Percentiles rank a stretch among this genome's conserved stretches.
Conservation (phyloP, 352 stramenopile species). For the Plasmopara muralis region DNA sequence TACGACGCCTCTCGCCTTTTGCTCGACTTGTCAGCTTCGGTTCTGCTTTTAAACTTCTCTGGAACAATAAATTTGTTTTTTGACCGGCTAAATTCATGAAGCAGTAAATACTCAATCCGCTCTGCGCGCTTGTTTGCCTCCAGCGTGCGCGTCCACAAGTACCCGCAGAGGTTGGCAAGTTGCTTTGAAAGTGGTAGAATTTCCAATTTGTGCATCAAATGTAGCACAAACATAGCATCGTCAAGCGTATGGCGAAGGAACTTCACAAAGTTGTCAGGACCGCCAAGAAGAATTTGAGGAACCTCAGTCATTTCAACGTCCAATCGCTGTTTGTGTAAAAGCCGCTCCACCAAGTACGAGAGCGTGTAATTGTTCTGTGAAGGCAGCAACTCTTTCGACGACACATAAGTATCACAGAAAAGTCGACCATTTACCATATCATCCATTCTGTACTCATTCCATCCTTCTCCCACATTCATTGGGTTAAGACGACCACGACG, state of each 20-base stretch:
- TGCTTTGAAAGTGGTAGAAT: conserved; percentile 98
- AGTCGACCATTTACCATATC: conserved; percentile 91
- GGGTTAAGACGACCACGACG: conserved; percentile 66
- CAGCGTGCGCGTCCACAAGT: conserved; percentile 96
- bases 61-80: conserved; percentile 98
- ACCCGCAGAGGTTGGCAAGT: conserved; percentile 97
- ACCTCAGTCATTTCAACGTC: conserved; percentile 96
- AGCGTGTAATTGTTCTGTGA: conserved; percentile 98
- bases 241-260: conserved; percentile 93
- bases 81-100: conserved; percentile 95
- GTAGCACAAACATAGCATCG: conserved; percentile 95
- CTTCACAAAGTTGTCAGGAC: conserved; percentile 87
- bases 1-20: conserved; percentile 90
- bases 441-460: conserved; percentile 86
- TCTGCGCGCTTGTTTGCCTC: conserved; percentile 96
- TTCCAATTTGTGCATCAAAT: conserved; percentile 97
- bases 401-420: conserved; percentile 97
- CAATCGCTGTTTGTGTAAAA: conserved; percentile 82
- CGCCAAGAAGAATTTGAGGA: conserved; percentile 87
- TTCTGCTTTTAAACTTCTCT: conserved; percentile 86
- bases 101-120: conserved; percentile 98
- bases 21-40: conserved; percentile 49
- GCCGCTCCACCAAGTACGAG: conserved; percentile 88
- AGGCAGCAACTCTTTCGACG: conserved; percentile 94
- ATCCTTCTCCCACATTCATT: conserved; percentile 78